Percentiles rank a stretch among this genome's conserved stretches.
Conservation (phyloP, 352 stramenopile genomes). For the Phytopythium aichiense region DNA sequence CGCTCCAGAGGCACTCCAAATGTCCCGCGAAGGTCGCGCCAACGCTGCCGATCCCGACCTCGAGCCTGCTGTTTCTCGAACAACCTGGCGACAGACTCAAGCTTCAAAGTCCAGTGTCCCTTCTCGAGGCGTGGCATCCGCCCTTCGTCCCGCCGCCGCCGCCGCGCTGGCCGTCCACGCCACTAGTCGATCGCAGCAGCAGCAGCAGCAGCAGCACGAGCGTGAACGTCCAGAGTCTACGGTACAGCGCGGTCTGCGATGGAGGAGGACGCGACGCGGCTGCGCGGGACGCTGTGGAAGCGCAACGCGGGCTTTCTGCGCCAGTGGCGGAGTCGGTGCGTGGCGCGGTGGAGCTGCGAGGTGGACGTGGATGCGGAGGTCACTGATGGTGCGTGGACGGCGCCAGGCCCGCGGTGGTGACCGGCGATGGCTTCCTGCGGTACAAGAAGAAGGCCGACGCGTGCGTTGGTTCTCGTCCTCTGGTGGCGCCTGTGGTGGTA, state of each 20-base stretch:
- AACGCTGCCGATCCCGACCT: too few relatives aligned
- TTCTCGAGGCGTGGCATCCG: too few relatives aligned
- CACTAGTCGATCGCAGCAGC: too few relatives aligned
- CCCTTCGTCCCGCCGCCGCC: too few relatives aligned
- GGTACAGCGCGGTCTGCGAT: not conserved
- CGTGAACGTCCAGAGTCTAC: not conserved
- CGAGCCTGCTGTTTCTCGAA: too few relatives aligned
- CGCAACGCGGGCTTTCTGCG: constrained; percentile 61
- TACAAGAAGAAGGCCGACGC: constrained; percentile 68
- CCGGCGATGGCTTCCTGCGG: constrained; percentile 53
- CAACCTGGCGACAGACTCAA: too few relatives aligned
- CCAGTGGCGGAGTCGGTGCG: constrained; percentile 54
- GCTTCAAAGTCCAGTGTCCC: too few relatives aligned
- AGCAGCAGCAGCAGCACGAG: too few relatives aligned
- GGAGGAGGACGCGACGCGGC: constrained; percentile 14
- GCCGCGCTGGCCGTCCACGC: too few relatives aligned
- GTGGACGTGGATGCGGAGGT: not conserved
- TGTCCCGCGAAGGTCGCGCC: too few relatives aligned
- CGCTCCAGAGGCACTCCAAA: too few relatives aligned
- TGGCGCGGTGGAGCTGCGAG: not conserved
- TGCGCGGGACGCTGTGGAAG: constrained; percentile 58
- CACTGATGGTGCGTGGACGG: not conserved
- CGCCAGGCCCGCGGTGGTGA: constrained; percentile 41
- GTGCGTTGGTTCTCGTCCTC: constrained; percentile 10
- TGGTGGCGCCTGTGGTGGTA: not conserved